phyloP scores from a whole-genome alignment of 208 protist genomes.

The Leishmania aethiopica region DNA sequence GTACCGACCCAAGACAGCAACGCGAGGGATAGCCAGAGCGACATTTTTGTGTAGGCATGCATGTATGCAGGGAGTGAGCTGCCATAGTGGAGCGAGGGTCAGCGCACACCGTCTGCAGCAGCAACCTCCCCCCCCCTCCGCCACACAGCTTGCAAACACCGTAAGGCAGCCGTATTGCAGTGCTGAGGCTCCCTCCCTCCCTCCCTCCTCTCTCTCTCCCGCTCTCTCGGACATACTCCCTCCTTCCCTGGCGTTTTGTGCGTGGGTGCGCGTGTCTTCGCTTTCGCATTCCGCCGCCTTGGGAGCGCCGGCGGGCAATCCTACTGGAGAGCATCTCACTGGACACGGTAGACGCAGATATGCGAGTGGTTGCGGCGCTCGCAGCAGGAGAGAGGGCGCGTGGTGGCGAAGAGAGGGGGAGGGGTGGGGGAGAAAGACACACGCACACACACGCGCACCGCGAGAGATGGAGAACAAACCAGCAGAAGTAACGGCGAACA shows the following conservation, averaged over 20 bases:
- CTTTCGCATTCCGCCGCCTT: neutral
- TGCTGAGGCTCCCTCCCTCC: too few species aligned
- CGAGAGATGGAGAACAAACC: too few species aligned
- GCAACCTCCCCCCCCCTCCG: too few species aligned
- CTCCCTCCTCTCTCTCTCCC: too few species aligned
- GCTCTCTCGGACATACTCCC: neutral
- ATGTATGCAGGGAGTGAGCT: neutral
- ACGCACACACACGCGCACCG: too few species aligned
- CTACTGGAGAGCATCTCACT: too few species aligned
- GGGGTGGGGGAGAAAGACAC: too few species aligned
- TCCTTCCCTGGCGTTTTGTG: neutral
- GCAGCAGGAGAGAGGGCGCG: too few species aligned
- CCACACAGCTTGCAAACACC: neutral
- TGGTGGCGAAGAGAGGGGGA: too few species aligned
- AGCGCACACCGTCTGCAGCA: neutral
- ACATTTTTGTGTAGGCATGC: neutral
- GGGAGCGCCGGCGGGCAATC: neutral
- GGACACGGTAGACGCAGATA: too few species aligned
- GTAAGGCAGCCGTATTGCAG: neutral
- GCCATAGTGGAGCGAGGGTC: neutral
- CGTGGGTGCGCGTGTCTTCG: neutral
- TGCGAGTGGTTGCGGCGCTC: too few species aligned
- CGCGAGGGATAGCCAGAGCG: neutral
- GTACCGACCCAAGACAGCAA: neutral
- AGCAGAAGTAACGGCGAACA: too few species aligned